A percentile compares a stretch with the other conserved stretches of the same genome.
phyloP scores from a whole-genome alignment of 2,329 filamentous ascomycete species.

The Ophioceras dolichostomum region DNA sequence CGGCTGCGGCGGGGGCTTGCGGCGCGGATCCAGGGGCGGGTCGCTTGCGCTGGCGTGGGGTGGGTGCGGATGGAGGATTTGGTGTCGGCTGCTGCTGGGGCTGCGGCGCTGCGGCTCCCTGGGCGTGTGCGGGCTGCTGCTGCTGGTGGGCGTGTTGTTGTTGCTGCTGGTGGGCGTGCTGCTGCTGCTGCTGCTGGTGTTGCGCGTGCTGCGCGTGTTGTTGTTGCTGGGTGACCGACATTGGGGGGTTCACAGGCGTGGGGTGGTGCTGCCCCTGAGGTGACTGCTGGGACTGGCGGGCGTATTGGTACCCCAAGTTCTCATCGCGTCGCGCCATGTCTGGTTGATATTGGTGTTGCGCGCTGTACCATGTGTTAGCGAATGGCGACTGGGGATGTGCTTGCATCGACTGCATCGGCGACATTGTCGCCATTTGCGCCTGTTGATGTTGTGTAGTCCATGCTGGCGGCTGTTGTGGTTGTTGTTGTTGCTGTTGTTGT shows the following conservation, averaged over 20 bases:
- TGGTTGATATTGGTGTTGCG: slow-evolving; percentile 27
- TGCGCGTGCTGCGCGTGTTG: slow-evolving; percentile 22
- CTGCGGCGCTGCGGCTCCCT: slow-evolving; percentile 13
- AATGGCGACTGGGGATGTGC: slow-evolving; percentile 13
- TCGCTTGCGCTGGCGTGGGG: slow-evolving; percentile 25
- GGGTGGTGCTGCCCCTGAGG: slow-evolving; percentile 18
- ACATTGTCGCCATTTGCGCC: slow-evolving; percentile 14
- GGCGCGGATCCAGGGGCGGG: slow-evolving; percentile 18
- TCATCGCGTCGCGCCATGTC: slow-evolving; percentile 28
- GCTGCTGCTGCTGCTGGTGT: slow-evolving; percentile 14
- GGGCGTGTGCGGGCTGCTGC: slow-evolving; percentile 20
- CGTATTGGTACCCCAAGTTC: slow-evolving; percentile 14
- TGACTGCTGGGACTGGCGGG: slow-evolving; percentile 11
- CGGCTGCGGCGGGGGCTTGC: slow-evolving; percentile 11
- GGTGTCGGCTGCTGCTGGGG: slow-evolving; percentile 13
- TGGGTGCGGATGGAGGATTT: slow-evolving; percentile 14
- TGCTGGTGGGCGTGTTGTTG: slow-evolving; percentile 15
- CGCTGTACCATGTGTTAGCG: slow-evolving; percentile 28
- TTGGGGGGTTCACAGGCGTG: slow-evolving; percentile 21
- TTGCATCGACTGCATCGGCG: slow-evolving; percentile 10
- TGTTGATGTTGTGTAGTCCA: slow-evolving; percentile 11
- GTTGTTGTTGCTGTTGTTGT: slow-evolving; percentile 9
- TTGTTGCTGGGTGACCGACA: slow-evolving; percentile 22
- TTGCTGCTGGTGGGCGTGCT: slow-evolving; percentile 14
- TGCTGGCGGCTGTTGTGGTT: slow-evolving; percentile 4